A percentile compares a stretch with the other conserved stretches of the same genome.
Evolutionary conservation across 2,329 filamentous ascomycete genomes (phyloP).

Genomic region (Pyrenophora teres): DNA sequence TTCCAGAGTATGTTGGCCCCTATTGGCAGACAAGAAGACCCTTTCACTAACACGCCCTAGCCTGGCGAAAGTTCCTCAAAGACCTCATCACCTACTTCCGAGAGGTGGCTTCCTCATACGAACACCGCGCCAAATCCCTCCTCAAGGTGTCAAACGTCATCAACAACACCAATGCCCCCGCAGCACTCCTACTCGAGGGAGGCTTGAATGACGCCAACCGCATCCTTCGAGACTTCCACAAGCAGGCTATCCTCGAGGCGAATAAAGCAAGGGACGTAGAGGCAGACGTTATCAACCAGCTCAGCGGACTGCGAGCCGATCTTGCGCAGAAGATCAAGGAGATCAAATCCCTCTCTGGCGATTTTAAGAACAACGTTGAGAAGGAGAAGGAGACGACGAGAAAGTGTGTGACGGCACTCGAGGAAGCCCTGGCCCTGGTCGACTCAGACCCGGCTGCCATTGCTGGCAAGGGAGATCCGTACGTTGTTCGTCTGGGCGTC

Average conservation of each 20-base stretch:
- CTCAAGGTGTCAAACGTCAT: slow-evolving; percentile 82
- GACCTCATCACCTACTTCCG: slow-evolving; percentile 93
- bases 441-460: slow-evolving; percentile 77
- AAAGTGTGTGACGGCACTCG: slow-evolving; percentile 77
- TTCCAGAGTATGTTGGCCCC: slow-evolving; percentile 73
- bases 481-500: slow-evolving; percentile 80
- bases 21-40: neutral
- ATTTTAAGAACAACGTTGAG: slow-evolving; percentile 96
- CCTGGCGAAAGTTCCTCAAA: slow-evolving; percentile 94
- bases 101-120: slow-evolving; percentile 88
- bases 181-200: slow-evolving; percentile 76
- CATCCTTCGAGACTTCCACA: slow-evolving; percentile 81
- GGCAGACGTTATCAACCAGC: slow-evolving; percentile 83
- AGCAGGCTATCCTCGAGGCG: slow-evolving; percentile 75
- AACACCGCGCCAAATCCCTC: slow-evolving; percentile 79
- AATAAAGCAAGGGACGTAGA: slow-evolving; percentile 91
- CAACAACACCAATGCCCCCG: slow-evolving; percentile 76
- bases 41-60: slow-evolving; percentile 54
- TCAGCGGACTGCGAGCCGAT: slow-evolving; percentile 85
- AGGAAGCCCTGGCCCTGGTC: slow-evolving; percentile 78
- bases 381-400: slow-evolving; percentile 89
- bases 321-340: slow-evolving; percentile 97
- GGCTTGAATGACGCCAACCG: slow-evolving; percentile 88
- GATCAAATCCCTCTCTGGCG: slow-evolving; percentile 88
- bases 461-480: slow-evolving; percentile 89